Base-by-base conservation (phyloP, 257 asterid genomes). In the Przewalskia tangutica region DNA sequence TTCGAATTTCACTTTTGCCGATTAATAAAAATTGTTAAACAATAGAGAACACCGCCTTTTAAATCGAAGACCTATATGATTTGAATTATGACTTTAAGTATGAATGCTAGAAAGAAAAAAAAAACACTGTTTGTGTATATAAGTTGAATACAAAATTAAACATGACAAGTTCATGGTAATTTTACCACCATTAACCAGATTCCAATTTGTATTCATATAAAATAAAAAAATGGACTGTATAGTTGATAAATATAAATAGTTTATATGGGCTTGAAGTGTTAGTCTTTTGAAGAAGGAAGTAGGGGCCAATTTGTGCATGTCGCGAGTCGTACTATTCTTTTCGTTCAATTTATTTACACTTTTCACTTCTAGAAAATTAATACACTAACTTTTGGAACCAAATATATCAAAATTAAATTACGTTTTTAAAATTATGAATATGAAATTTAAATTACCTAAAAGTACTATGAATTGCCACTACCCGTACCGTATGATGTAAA, bases 181-280 rank as follows among this genome's bases (percentile, higher is more conserved):
- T 23, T 11, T 9, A 60, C 4, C 67, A 86, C 89, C 83, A 86
- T 88, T 88, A 82, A 89, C 86, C 80, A 77, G 84, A 87, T 83
- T 85, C 87, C 89, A 84, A 84, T 84, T 85, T 85, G 85, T 83
- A 82, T 88, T 84, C 88, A 85, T 60, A 77, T 23, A 77, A 83
- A 76, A 4, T 0, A 16, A 8, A 20, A 59, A 20, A 4, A 9
- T 5, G 18, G 58, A 53, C 11, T 7, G 51, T 46, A 46, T 46
- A 7, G 48, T 42, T 42, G 48, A 42, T 42, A 42, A 27, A 27
- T 27, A 27, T 27, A 27, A 27, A 27, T 27, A 27, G 11, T 46
- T 46, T 46, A 46, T 46, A 8, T 46, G 51, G 51, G 54, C 2
- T 4, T 46, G 11, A 46, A 46, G 42, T 38, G 42, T 38, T 3